These are phyloP conservation scores for Aurantiochytrium sp. DNA, from an alignment of 108 stramenopile species.

Conservation along the genomic window DNA sequence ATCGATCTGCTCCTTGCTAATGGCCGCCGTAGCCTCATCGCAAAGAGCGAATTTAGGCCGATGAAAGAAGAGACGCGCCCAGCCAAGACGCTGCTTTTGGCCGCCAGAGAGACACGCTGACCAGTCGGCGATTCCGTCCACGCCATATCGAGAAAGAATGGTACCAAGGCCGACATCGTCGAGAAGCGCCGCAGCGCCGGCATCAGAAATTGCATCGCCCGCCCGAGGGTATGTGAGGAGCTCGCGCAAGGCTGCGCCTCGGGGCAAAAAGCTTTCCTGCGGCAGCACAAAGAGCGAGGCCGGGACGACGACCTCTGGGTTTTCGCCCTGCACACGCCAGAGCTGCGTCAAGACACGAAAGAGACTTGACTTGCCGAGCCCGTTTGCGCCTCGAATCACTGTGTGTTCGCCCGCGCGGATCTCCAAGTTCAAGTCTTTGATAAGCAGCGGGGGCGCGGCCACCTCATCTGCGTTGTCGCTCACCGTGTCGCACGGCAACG, in stretches of 20 bases:
- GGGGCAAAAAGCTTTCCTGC: conserved; percentile 25
- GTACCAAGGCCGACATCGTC: conserved; percentile 19
- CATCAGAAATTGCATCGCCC: background rate
- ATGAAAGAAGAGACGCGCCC: conserved; percentile 35
- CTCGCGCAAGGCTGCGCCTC: conserved; percentile 28
- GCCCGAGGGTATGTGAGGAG: conserved; percentile 33
- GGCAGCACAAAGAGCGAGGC: conserved; percentile 26
- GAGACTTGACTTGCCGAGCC: conserved; percentile 28
- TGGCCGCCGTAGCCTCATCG: conserved; percentile 17
- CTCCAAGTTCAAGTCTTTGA: conserved; percentile 21
- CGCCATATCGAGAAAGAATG: conserved; percentile 18
- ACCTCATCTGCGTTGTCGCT: background rate
- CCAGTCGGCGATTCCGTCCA: conserved; percentile 30
- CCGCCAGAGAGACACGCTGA: conserved; percentile 28
- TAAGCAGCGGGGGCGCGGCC: conserved; percentile 4
- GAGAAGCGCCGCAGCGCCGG: background rate
- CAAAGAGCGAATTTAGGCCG: conserved; percentile 30
- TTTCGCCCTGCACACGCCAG: conserved; percentile 27
- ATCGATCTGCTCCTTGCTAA: conserved; percentile 29
- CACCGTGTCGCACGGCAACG: background rate
- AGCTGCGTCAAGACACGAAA: conserved; percentile 31
- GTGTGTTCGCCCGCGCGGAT: conserved; percentile 29
- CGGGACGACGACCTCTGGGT: background rate
- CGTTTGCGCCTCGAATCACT: conserved; percentile 34
- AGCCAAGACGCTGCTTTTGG: conserved; percentile 39